A percentile compares a stretch with the other conserved stretches of the same genome.
Conservation (phyloP, 2,329 filamentous ascomycete species). For the Delphinella strobiligena region DNA sequence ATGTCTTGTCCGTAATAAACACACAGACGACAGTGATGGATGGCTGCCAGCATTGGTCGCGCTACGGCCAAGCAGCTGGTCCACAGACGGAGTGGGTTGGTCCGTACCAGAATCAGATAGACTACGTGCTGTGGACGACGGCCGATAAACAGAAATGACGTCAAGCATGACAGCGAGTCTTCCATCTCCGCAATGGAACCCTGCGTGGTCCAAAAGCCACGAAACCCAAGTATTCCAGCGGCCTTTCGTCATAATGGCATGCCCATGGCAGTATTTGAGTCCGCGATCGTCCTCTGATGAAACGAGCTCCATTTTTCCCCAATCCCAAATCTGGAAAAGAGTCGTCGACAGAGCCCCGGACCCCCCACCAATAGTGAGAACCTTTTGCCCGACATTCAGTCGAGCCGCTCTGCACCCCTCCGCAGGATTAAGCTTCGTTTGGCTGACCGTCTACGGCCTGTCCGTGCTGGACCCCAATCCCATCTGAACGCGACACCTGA, state of each 20-base stretch:
- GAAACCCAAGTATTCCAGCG: neutral
- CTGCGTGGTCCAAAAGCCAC: neutral
- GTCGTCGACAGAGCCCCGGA: neutral
- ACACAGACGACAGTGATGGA: neutral
- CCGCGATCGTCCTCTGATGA: neutral
- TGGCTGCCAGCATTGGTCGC: neutral
- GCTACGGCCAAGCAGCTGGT: neutral
- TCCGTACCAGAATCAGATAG: neutral
- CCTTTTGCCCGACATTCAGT: neutral
- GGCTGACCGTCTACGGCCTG: neutral
- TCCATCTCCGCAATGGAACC: neutral
- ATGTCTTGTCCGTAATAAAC: neutral
- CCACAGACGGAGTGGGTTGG: neutral
- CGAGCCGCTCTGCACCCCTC: neutral
- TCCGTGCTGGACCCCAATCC: slow-evolving; percentile 2
- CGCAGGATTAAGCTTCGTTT: neutral
- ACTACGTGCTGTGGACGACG: neutral
- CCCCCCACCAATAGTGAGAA: neutral
- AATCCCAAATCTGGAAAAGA: neutral
- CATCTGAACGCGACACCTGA: slow-evolving; percentile 4
- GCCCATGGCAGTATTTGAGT: neutral
- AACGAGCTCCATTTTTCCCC: neutral
- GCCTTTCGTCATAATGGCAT: neutral
- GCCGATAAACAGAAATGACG: neutral
- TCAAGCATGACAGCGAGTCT: neutral